Base-by-base conservation (phyloP, 768 basidiomycete species). In the Holtermannia corniformis region DNA sequence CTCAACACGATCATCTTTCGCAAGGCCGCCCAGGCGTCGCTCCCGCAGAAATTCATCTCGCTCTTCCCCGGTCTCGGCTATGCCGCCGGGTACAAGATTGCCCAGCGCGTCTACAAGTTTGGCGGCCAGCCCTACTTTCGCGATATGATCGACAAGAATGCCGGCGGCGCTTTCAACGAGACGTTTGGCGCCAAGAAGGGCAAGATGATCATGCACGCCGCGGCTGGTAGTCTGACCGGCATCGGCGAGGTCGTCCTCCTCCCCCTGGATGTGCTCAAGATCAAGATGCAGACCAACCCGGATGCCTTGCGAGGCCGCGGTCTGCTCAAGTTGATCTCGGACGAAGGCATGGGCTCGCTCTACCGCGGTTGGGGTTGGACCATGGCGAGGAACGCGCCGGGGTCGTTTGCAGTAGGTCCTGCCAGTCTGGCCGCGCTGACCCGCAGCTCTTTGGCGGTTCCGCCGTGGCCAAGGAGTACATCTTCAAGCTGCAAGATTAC, bases 291-390 rank as follows among this genome's bases (percentile, higher is more conserved):
- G 76, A 76, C 76, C 51, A 99, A 99, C 75, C 93, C 93, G 1
- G 95, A 96, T 65, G 93, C 93, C 1, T 90, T 99, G 81, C 86
- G 88, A 28, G 91, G 91, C 32, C 87, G 93, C 22, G 90, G 91
- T 19, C 79, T 91, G 61, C 58, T 95, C 51, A 84, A 85, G 50
- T 89, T 99, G 62, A 81, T 99, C 72, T 73, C 81, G 68, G 92
- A 99, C 61, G 93, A 97, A 70, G 89, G 91, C 52, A 81, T 86
- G 7, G 71, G 56, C 16, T 80, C 85, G 0, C 80, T 99, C 28
- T 99, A 99, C 75, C 84, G 91, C 57, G 93, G 93, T 24, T 95
- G 92, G 89, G 92, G 92, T 43, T 97, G 93, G 93, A 97, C 93
- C 21, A 85, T 95, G 80, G 93, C 91, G 2, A 82, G 93, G 49